A percentile compares a stretch with the other conserved stretches of the same genome.
Evolutionary conservation across 345 rosid species (phyloP).

Genomic region (Dimocarpus longan): DNA sequence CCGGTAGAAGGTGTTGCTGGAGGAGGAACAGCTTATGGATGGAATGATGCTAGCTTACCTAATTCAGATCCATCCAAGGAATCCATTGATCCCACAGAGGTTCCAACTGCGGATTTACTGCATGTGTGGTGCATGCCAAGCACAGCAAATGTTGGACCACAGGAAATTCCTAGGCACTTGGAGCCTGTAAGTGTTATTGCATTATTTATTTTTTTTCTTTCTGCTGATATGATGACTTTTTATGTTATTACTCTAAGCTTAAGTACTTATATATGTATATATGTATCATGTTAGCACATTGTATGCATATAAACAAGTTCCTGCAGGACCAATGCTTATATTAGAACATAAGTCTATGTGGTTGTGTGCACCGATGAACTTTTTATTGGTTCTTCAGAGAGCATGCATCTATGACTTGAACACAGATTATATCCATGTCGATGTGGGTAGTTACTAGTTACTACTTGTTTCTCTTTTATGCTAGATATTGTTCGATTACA

Average conservation of each 20-base stretch:
- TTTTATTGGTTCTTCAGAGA: neutral
- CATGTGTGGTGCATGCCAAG: slow-evolving; percentile 90
- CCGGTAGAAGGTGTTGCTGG: slow-evolving; percentile 99
- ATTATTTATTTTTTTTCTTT: neutral
- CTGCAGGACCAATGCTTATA: neutral
- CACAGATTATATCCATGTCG: neutral
- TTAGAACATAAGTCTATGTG: neutral
- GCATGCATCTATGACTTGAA: neutral
- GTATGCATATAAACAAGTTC: neutral
- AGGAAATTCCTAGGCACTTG: slow-evolving; percentile 76
- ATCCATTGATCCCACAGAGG: slow-evolving; percentile 59
- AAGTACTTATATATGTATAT: neutral
- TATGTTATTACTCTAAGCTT: neutral
- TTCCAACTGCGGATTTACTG: slow-evolving; percentile 73
- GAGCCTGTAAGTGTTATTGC: slow-evolving; percentile 67
- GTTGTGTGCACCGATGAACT: neutral
- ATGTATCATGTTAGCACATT: neutral
- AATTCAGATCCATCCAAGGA: slow-evolving; percentile 45
- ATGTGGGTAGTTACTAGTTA: neutral
- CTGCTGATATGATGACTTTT: neutral
- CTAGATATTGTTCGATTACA: neutral
- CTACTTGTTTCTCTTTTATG: neutral
- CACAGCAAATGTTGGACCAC: slow-evolving; percentile 76
- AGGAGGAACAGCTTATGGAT: slow-evolving; percentile 97
- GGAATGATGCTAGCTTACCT: slow-evolving; percentile 59